Evolutionary conservation across 2,329 filamentous ascomycete species (phyloP).

Genomic region (Cladosporium sp.): DNA sequence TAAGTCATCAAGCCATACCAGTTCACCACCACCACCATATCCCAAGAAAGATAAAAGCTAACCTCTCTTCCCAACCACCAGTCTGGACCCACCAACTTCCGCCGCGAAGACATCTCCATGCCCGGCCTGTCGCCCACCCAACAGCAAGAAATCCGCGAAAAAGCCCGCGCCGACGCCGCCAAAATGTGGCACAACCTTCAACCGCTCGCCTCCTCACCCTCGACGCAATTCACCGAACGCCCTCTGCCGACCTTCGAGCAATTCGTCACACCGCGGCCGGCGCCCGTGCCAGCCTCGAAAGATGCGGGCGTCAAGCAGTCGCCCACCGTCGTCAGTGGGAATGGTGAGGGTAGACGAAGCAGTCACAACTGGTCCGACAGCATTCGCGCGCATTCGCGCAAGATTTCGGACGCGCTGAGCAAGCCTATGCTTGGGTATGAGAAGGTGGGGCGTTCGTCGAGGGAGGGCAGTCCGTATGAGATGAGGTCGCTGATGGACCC

Average conservation of each 20-base stretch:
- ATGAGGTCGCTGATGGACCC: slow-evolving; percentile 19
- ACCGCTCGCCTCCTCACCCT: slow-evolving; percentile 28
- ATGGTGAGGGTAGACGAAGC: neutral
- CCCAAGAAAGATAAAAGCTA: neutral
- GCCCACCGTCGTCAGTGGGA: neutral
- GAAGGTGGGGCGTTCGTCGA: slow-evolving; percentile 3
- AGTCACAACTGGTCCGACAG: slow-evolving; percentile 12
- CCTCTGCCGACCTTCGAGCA: slow-evolving; percentile 23
- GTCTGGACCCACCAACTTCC: slow-evolving; percentile 31
- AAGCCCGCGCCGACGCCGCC: slow-evolving; percentile 26
- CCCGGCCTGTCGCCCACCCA: slow-evolving; percentile 27
- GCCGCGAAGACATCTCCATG: slow-evolving; percentile 30
- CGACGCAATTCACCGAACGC: slow-evolving; percentile 24
- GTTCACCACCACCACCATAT: neutral
- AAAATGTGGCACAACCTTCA: slow-evolving; percentile 27
- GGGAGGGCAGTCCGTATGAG: slow-evolving; percentile 16
- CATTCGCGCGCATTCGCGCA: slow-evolving; percentile 17
- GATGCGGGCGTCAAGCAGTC: neutral
- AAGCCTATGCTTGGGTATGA: slow-evolving; percentile 16
- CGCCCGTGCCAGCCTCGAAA: slow-evolving; percentile 15
- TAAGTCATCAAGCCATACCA: neutral
- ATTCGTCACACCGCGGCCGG: slow-evolving; percentile 26
- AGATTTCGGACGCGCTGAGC: slow-evolving; percentile 17
- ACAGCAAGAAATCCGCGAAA: slow-evolving; percentile 28
- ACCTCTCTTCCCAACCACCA: slow-evolving; percentile 13